Evolutionary conservation across 164 flowering plant genomes (phyloP).

Genomic region (Dillenia turbinata): DNA sequence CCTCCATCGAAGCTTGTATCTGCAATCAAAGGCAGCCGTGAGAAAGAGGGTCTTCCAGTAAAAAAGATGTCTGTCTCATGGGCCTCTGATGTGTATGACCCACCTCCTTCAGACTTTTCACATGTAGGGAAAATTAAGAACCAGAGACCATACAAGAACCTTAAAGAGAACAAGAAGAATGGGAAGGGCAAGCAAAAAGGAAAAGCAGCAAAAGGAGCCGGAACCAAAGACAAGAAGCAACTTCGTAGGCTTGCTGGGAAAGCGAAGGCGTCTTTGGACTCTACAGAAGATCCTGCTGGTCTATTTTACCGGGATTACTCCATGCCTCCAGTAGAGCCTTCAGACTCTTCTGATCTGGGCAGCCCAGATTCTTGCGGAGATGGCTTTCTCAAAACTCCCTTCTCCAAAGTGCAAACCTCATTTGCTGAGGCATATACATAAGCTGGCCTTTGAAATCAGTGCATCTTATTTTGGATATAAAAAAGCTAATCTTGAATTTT

Average conservation of each 20-base stretch:
- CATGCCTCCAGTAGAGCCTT: slow-evolving; percentile 12
- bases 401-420: slow-evolving; percentile 33
- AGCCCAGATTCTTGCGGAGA: slow-evolving; percentile 48
- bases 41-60: slow-evolving; percentile 35
- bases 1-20: slow-evolving; percentile 49
- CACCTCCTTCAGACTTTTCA: slow-evolving; percentile 47
- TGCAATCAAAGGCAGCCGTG: slow-evolving; percentile 82
- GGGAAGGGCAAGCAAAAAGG: slow-evolving; percentile 63
- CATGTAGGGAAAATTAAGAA: slow-evolving; percentile 39
- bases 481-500: slow-evolving; percentile 6
- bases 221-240: slow-evolving; percentile 50
- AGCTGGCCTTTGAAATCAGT: slow-evolving; percentile 3
- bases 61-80: slow-evolving; percentile 55
- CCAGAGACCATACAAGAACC: slow-evolving; percentile 24
- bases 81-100: slow-evolving; percentile 92
- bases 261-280: slow-evolving; percentile 10
- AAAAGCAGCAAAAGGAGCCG: slow-evolving; percentile 35
- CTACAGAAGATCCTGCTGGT: slow-evolving; percentile 12
- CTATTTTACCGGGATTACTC: neutral
- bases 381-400: slow-evolving; percentile 42
- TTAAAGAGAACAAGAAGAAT: slow-evolving; percentile 35
- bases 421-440: slow-evolving; percentile 47
- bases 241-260: slow-evolving; percentile 21
- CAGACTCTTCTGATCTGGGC: slow-evolving; percentile 24
- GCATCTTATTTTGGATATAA: slow-evolving; percentile 24